Base-by-base conservation (phyloP, 2,329 filamentous ascomycete genomes). In the Chalaropsis ovoidea region DNA sequence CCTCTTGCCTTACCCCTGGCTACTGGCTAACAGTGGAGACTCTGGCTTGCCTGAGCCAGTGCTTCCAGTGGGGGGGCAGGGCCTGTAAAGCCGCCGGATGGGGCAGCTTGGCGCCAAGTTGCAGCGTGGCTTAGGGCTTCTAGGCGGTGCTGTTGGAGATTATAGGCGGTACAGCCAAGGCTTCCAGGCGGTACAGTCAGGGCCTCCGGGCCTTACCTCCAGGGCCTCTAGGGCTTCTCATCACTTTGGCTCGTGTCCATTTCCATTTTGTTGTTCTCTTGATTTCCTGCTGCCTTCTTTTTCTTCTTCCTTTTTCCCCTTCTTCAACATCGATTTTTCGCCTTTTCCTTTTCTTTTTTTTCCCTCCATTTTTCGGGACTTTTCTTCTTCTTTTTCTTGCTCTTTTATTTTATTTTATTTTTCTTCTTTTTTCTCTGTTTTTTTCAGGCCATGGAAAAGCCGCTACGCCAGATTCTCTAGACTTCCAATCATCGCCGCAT, bases 321-420 rank as follows among this genome's bases (percentile, higher is more conserved):
- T 17, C 35, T 47, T 22, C 66, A 66, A 64, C 66, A 65, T 64
- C 68, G 68, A 65, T 61, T 62, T 54, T 62, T 64, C 65, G 67
- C 49, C 45, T 56, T 45, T 24, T 54, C 61, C 41, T 22, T 62
- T 64, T 64, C 49, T 35, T 49, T 42, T 22, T 22, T n/a, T 54
- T 43, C 43, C 27, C 54, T 52, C 35, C 54, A 43, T 22, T 42
- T 45, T 62, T 64, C 54, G 60, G 22, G 31, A 31, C 35, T 58
- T 52, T 45, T 41, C 24, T 45, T 64, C 24, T 56, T 64, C 27
- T 65, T 58, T 64, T 35, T 56, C 41, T 41, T 42, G 6, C n/a
- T 52, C 31, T 56, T 63, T 49, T 65, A 52, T 47, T 56, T 61
- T 39, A 56, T 45, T 41, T 42, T 39, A 15, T 63, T 52, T 61